These are phyloP conservation scores for button mushroom (Agaricus bisporus) DNA, from an alignment of 768 basidiomycete species.

Conservation along the genomic window DNA sequence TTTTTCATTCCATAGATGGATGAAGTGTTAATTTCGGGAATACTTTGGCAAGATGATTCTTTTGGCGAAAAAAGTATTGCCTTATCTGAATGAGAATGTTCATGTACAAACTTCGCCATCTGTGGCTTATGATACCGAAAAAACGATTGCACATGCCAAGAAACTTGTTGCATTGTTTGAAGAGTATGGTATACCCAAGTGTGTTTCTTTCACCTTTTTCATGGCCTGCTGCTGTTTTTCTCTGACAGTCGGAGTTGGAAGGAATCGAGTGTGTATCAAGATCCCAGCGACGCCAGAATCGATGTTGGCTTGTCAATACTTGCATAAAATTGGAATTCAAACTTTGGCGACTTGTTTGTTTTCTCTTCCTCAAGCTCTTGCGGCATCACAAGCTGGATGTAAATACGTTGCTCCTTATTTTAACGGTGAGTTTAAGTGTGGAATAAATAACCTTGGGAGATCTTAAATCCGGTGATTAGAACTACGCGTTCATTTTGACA, in stretches of 20 bases:
- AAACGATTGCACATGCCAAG: conserved; percentile 36
- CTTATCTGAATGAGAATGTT: conserved; percentile 35
- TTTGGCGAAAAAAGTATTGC: conserved; percentile 36
- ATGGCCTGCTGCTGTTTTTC: no score
- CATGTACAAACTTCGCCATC: conserved; percentile 39
- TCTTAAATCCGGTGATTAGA: no score
- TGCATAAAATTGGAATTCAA: conserved; percentile 39
- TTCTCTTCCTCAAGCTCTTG: conserved; percentile 47
- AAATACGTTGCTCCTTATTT: conserved; percentile 51
- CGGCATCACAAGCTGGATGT: conserved; percentile 48
- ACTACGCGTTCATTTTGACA: conserved; percentile 41
- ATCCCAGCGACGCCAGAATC: conserved; percentile 51
- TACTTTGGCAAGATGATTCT: conserved; percentile 31
- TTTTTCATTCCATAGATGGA: background rate
- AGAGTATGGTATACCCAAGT: conserved; percentile 37
- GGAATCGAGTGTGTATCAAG: conserved; percentile 51
- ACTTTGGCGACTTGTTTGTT: conserved; percentile 53
- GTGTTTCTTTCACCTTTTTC: background rate
- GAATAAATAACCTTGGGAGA: no score
- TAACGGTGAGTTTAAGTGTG: conserved; percentile 35
- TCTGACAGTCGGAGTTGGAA: no score
- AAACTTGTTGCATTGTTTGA: conserved; percentile 35
- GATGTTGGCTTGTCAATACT: conserved; percentile 40
- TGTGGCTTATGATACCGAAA: conserved; percentile 32
- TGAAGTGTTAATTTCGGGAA: no score